Evolutionary conservation across 805 yeast genomes (phyloP).

Genomic region (Cyberlindnera xishuangbannaensis): DNA sequence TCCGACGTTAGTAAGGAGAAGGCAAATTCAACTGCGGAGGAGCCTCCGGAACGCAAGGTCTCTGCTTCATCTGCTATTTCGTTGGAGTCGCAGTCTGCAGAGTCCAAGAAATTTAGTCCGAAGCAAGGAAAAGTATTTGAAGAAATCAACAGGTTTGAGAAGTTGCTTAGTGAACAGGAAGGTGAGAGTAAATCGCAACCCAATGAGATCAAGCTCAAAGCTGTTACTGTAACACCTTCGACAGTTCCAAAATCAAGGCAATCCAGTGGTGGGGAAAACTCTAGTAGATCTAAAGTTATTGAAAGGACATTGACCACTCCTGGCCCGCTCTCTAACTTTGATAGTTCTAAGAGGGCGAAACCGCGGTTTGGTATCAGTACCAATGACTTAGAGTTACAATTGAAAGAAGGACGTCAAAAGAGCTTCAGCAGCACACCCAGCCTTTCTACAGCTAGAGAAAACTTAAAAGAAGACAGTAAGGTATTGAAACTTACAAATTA

Average conservation of each 20-base stretch:
- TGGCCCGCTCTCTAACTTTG: neutral
- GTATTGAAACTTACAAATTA: constrained; percentile 64
- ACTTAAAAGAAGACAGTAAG: constrained; percentile 29
- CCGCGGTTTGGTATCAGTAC: constrained; percentile 23
- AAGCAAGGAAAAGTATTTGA: constrained; percentile 24
- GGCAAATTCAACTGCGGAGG: constrained; percentile 8
- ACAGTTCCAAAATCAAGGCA: constrained; percentile 7
- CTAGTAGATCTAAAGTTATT: constrained; percentile 5
- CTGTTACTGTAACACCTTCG: constrained; percentile 6
- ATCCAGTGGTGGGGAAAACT: constrained; percentile 7
- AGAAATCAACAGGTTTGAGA: constrained; percentile 29
- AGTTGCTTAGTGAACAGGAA: constrained; percentile 18
- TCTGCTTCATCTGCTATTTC: constrained; percentile 4
- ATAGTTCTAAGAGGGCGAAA: neutral
- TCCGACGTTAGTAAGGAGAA: constrained; percentile 11
- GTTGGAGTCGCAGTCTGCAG: constrained; percentile 1
- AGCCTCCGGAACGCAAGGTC: constrained; percentile 1
- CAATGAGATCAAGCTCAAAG: constrained; percentile 5
- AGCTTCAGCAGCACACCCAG: constrained; percentile 16
- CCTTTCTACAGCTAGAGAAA: constrained; percentile 7
- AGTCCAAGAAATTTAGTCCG: constrained; percentile 13
- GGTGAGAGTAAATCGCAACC: constrained; percentile 6
- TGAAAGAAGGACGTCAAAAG: constrained; percentile 24
- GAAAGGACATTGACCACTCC: constrained; percentile 5
- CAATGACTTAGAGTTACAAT: constrained; percentile 22